These are phyloP conservation scores for Dothiorella sarmentorum DNA, from an alignment of 2,329 filamentous ascomycete genomes.

Conservation along the genomic window DNA sequence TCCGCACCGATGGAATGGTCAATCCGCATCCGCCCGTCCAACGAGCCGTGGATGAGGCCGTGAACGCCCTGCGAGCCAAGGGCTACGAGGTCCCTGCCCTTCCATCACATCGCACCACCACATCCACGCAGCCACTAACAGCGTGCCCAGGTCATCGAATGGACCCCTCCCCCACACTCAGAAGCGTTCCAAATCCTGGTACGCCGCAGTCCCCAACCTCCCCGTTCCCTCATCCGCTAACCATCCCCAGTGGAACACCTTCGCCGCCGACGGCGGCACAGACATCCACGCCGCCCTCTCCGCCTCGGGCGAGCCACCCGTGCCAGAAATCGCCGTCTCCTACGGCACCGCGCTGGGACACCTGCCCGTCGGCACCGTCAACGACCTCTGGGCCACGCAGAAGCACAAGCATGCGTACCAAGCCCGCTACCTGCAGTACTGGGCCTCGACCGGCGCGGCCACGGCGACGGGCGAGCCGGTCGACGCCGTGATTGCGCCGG, in stretches of 20 bases:
- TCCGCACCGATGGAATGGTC: conserved; percentile 19
- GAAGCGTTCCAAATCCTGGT: conserved; percentile 3
- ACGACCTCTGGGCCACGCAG: neutral
- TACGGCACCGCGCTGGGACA: conserved; percentile 21
- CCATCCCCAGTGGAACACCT: neutral
- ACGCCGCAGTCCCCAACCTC: neutral
- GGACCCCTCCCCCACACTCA: conserved; percentile 23
- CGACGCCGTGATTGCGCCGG: conserved; percentile 37
- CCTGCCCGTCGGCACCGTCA: conserved; percentile 19
- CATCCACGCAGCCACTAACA: neutral
- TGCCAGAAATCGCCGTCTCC: conserved; percentile 25
- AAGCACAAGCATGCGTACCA: neutral
- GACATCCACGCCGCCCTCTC: neutral
- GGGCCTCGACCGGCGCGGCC: conserved; percentile 29
- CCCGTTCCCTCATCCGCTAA: neutral
- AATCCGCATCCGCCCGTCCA: conserved; percentile 18
- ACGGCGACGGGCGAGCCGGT: conserved; percentile 33
- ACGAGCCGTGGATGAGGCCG: conserved; percentile 8
- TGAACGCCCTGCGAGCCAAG: neutral
- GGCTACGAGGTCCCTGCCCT: neutral
- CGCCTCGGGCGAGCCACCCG: conserved; percentile 32
- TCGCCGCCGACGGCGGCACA: neutral
- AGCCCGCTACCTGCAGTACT: conserved; percentile 35
- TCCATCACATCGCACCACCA: too few species aligned
- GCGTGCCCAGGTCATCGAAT: neutral